Evolutionary conservation across 306 rosid genomes (phyloP).

Genomic region (Pyrus betulifolia): DNA sequence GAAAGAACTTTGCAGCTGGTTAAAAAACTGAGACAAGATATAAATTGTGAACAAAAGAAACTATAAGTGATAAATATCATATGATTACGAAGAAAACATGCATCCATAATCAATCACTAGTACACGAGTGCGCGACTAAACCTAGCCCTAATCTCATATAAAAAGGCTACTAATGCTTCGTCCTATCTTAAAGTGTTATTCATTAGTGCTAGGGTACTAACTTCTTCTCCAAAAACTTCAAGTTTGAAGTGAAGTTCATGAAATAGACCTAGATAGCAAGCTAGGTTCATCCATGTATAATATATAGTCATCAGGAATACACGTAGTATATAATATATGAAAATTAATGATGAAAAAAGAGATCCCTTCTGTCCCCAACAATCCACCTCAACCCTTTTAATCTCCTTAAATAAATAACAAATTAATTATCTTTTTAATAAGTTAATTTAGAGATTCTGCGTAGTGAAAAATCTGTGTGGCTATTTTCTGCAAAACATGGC

Average conservation of each 20-base stretch:
- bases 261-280: not conserved
- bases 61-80: not conserved
- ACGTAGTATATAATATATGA: not conserved
- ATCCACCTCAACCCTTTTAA: not conserved
- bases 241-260: not conserved
- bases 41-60: no score
- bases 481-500: not conserved
- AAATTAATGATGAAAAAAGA: slow-evolving; percentile 22
- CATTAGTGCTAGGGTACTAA: no score
- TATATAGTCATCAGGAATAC: not conserved
- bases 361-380: slow-evolving; percentile 11
- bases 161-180: not conserved
- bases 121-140: not conserved
- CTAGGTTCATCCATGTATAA: not conserved
- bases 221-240: not conserved
- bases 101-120: not conserved
- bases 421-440: no score
- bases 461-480: not conserved
- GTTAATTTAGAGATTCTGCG: not conserved
- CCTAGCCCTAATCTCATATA: not conserved
- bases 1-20: not conserved
- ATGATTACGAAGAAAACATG: no score
- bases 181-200: no score
- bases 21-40: not conserved
- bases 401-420: not conserved